Base-by-base conservation (phyloP, 139 green algal genomes). In the Edaphochlamys debaryana region DNA sequence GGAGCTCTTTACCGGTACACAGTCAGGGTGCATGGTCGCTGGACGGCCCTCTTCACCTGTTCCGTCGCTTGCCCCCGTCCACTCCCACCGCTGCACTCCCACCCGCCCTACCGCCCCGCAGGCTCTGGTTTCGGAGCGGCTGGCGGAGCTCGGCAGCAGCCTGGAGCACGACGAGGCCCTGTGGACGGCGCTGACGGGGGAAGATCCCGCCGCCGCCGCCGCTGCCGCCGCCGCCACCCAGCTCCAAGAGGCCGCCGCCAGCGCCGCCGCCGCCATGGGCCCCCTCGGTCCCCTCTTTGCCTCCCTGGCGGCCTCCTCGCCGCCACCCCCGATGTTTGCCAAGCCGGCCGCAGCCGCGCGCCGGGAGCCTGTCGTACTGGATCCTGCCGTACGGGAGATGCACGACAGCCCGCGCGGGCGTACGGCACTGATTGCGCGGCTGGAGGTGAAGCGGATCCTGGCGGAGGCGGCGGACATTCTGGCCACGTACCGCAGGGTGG, bases 361-460 rank as follows among this genome's bases (percentile, higher is more conserved):
- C 6, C 50, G 50, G 20, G 25, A 22, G 8, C 8, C 7, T 3
- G 20, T 19, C 50, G 20, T 3, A 9, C 58, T 4, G 58, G 9
- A 3, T 8, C 58, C 34, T 3, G n/a, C 62, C 11, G 62, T 11
- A 32, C 36, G 36, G 34, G n/a, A 2, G n/a, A n/a, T 38, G 62
- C 32, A 70, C 66, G 34, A 29, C 36, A 79, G 41, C 19, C 34
- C 50, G 9, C 71, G 71, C 8, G 42, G 69, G n/a, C 52, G 52
- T 36, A 67, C 56, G 29, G 72, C 50, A 17, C 50, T 79, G 32
- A 36, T 67, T 17, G 72, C 50, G 52, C 52, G 48, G 52, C 50
- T 67, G 36, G 72, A 79, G 72, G 67, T 54, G 34, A 79, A 76
- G 69, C 69, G 69, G 22, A 32, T 79, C 34, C 52, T 79, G 34